Percentiles rank a stretch among this genome's conserved stretches.
These are phyloP conservation scores for Cyphellophora europaea DNA, from an alignment of 2,329 filamentous ascomycete genomes.

Conservation along the genomic window DNA sequence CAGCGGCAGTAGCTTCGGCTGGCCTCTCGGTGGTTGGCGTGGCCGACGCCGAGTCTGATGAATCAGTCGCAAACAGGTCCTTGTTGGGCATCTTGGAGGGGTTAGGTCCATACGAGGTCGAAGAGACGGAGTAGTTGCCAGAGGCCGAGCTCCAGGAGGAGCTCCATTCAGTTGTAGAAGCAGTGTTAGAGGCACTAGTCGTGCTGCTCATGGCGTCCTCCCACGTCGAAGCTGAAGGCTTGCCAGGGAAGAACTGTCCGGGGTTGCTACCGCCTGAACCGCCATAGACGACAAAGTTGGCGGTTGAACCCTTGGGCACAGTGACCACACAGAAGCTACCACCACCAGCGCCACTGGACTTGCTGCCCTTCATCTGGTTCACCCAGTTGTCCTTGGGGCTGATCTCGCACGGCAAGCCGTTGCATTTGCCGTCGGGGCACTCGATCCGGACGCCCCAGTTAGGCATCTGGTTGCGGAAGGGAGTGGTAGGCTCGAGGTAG, in stretches of 20 bases:
- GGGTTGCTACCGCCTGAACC: slow-evolving; percentile 21
- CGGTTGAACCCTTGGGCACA: slow-evolving; percentile 55
- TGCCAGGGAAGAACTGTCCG: slow-evolving; percentile 4
- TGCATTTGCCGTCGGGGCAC: slow-evolving; percentile 57
- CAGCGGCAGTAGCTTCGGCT: background rate
- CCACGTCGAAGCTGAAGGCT: background rate
- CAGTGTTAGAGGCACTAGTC: background rate
- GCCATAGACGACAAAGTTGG: slow-evolving; percentile 56
- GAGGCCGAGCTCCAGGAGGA: background rate
- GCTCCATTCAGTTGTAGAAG: background rate
- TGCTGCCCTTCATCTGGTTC: slow-evolving; percentile 49
- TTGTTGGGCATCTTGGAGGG: background rate
- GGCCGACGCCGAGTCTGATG: background rate
- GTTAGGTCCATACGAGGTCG: background rate
- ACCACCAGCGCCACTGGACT: slow-evolving; percentile 55
- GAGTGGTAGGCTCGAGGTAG: slow-evolving; percentile 47
- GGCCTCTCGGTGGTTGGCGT: background rate
- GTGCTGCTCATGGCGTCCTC: background rate
- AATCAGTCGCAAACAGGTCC: background rate
- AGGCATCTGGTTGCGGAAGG: slow-evolving; percentile 49
- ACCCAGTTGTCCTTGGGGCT: slow-evolving; percentile 48
- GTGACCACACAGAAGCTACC: slow-evolving; percentile 69
- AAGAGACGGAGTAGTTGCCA: background rate
- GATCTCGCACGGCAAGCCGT: slow-evolving; percentile 65
- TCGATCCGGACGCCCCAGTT: slow-evolving; percentile 61